These are phyloP conservation scores for Viridothelium virens DNA, from an alignment of 495 filamentous ascomycete species.

Conservation along the genomic window DNA sequence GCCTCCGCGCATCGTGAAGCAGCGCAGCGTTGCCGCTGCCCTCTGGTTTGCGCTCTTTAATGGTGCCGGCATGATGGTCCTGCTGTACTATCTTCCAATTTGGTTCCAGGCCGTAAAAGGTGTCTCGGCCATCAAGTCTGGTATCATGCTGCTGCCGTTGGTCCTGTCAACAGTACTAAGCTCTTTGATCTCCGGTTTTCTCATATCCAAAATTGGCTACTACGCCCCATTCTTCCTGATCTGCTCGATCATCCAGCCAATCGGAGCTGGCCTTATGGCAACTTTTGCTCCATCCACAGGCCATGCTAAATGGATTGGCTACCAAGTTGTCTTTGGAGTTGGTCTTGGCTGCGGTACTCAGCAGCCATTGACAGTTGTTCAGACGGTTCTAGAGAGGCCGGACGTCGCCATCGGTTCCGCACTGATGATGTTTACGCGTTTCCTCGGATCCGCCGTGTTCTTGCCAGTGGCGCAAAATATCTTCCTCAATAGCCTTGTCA, in stretches of 20 bases:
- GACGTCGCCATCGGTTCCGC: conserved; percentile 64
- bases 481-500: conserved; percentile 24
- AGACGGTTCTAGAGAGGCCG: conserved; percentile 52
- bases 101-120: conserved; percentile 86
- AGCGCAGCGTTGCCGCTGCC: conserved; percentile 57
- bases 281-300: conserved; percentile 52
- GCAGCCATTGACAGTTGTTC: conserved; percentile 57
- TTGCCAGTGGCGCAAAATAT: conserved; percentile 33
- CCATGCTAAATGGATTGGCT: conserved; percentile 65
- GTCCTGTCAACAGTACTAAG: conserved; percentile 56
- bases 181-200: conserved; percentile 53
- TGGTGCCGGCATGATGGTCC: not conserved
- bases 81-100: conserved; percentile 57
- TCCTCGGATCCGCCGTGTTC: conserved; percentile 32
- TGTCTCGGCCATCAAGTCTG: conserved; percentile 58
- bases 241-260: conserved; percentile 49
- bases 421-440: conserved; percentile 31
- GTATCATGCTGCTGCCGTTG: conserved; percentile 70
- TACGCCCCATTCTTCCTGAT: conserved; percentile 68
- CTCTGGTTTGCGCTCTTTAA: conserved; percentile 58
- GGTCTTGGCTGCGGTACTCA: conserved; percentile 66
- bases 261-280: conserved; percentile 64
- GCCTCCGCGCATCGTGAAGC: conserved; percentile 61
- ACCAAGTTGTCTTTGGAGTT: conserved; percentile 60
- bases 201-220: conserved; percentile 59